Conservation (phyloP, 106 monocot species). For the Dendrobium huoshanense region DNA sequence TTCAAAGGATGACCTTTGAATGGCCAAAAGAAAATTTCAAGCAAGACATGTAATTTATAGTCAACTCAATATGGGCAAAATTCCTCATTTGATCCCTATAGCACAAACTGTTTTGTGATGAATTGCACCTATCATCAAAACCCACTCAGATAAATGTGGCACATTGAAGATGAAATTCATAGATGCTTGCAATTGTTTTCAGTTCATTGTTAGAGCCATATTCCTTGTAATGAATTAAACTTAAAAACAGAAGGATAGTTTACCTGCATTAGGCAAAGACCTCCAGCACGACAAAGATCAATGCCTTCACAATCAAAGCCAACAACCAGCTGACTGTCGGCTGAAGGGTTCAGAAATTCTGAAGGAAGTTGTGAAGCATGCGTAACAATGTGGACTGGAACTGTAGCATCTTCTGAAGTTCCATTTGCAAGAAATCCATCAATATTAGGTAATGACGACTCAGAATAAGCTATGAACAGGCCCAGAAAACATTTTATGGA, state of each 20-base stretch:
- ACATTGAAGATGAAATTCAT: background rate
- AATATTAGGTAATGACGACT: background rate
- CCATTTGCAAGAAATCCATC: background rate
- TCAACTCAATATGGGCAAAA: background rate
- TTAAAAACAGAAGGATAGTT: background rate
- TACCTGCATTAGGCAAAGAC: constrained; percentile 96
- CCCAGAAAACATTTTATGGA: background rate
- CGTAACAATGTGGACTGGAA: constrained; percentile 60
- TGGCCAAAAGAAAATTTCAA: background rate
- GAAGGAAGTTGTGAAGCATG: constrained; percentile 73
- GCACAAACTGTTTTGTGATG: background rate
- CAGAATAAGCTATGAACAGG: background rate
- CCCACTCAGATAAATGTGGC: background rate
- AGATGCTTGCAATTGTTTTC: background rate
- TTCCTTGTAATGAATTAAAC: background rate
- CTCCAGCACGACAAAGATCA: constrained; percentile 75
- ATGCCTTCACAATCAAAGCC: constrained; percentile 98
- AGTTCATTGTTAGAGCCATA: background rate
- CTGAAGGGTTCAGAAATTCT: constrained; percentile 75
- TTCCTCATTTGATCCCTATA: background rate
- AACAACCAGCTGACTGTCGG: constrained; percentile 55
- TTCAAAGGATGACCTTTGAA: background rate
- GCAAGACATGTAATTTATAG: background rate
- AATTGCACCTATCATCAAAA: background rate
- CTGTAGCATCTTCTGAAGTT: constrained; percentile 18